Percentiles rank a stretch among this genome's conserved stretches.
phyloP scores from a whole-genome alignment of 129 eudicot species.

The Flaveria linearis region DNA sequence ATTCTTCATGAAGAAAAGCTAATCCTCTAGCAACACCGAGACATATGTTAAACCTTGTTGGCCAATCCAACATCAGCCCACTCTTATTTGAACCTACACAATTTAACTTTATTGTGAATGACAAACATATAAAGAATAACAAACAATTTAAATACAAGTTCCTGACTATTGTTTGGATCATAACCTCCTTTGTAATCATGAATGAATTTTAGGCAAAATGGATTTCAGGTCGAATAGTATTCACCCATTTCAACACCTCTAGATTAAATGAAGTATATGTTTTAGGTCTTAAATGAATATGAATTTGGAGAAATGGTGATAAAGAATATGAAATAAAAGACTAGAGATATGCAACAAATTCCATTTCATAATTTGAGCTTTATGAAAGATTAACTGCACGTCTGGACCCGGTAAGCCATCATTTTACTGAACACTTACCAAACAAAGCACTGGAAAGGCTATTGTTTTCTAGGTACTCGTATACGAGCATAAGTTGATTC shows the following conservation, averaged over 20 bases:
- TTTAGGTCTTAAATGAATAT: not conserved
- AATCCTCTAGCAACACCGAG: slow-evolving; percentile 70
- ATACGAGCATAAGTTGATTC: slow-evolving; percentile 67
- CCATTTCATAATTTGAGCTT: not conserved
- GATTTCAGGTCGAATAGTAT: not conserved
- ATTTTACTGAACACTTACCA: slow-evolving; percentile 39
- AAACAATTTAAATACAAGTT: not conserved
- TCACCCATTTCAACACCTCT: not conserved
- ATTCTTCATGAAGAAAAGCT: slow-evolving; percentile 80
- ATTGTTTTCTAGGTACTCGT: slow-evolving; percentile 77
- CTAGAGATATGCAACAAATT: not conserved
- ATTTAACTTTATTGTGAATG: slow-evolving; percentile 8
- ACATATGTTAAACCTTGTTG: slow-evolving; percentile 64
- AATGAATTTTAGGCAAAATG: not conserved
- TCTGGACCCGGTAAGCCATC: not conserved
- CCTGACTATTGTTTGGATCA: not conserved
- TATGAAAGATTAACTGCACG: not conserved
- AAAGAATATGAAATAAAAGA: not conserved
- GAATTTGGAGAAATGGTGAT: not conserved
- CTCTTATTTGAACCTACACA: slow-evolving; percentile 41
- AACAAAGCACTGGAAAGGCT: slow-evolving; percentile 73
- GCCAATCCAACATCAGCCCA: slow-evolving; percentile 56
- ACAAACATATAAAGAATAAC: not conserved
- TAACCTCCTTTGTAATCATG: not conserved
- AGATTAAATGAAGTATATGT: not conserved